phyloP scores from a whole-genome alignment of 2,329 filamentous ascomycete species.

The Nannizziopsis arthrosporioides region DNA sequence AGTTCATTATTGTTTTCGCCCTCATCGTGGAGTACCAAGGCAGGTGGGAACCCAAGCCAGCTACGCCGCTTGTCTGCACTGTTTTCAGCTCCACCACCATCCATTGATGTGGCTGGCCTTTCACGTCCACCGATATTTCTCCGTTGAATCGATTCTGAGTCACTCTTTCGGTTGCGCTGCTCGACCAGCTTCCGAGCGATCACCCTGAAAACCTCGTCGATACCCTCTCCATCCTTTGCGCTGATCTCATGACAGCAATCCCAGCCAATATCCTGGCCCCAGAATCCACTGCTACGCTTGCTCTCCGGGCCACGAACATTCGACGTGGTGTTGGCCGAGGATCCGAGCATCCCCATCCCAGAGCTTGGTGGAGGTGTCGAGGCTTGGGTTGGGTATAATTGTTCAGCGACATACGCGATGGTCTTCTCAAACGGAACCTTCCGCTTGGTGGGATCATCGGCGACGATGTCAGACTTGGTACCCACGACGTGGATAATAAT shows the following conservation, averaged over 20 bases:
- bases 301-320: conserved; percentile 24
- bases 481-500: conserved; percentile 90
- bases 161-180: conserved; percentile 48
- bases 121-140: conserved; percentile 37
- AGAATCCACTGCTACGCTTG: conserved; percentile 43
- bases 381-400: conserved; percentile 61
- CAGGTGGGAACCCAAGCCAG: conserved; percentile 51
- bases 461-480: conserved; percentile 84
- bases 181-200: conserved; percentile 76
- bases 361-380: conserved; percentile 58
- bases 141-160: conserved; percentile 39
- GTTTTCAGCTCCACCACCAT: conserved; percentile 39
- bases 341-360: conserved; percentile 28
- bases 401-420: conserved; percentile 89
- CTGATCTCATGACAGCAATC: conserved; percentile 96
- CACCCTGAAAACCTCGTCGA: conserved; percentile 91
- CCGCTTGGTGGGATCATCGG: conserved; percentile 63
- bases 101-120: conserved; percentile 35
- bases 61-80: conserved; percentile 55
- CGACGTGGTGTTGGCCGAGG: conserved; percentile 19
- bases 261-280: conserved; percentile 90
- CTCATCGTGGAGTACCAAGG: conserved; percentile 29
- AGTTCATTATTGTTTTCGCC: conserved; percentile 19
- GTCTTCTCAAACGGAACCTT: conserved; percentile 90
- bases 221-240: conserved; percentile 84